These are phyloP conservation scores for Nigrospora oryzae DNA, from an alignment of 2,329 filamentous ascomycete genomes.

Conservation along the genomic window DNA sequence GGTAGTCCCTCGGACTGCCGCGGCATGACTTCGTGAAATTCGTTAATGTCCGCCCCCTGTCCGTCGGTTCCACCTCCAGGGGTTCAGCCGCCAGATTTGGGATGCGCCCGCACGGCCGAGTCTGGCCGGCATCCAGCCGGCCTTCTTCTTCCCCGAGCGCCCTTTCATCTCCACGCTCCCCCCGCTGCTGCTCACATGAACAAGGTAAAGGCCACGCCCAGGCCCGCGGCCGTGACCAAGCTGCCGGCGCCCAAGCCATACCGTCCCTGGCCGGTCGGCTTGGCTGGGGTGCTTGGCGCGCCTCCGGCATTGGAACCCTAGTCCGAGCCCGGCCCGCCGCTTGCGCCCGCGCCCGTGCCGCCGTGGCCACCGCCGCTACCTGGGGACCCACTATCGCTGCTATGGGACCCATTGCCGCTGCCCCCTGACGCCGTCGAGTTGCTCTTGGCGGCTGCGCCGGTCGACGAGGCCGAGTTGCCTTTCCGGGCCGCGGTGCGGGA, in stretches of 20 bases:
- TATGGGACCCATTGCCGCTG: background rate
- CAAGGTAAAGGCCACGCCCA: slow-evolving; percentile 3
- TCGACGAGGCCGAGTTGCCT: background rate
- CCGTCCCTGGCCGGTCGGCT: background rate
- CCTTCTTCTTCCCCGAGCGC: too few relatives aligned
- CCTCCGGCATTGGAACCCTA: too few relatives aligned
- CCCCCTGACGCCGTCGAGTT: background rate
- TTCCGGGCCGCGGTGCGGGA: background rate
- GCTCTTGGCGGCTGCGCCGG: background rate
- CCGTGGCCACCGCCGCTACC: background rate
- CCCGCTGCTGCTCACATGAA: background rate
- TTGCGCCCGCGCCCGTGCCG: too few relatives aligned
- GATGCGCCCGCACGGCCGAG: too few relatives aligned
- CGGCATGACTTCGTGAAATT: too few relatives aligned
- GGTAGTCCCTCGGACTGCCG: too few relatives aligned
- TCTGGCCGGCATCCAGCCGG: too few relatives aligned
- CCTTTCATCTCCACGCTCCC: too few relatives aligned
- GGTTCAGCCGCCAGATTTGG: too few relatives aligned
- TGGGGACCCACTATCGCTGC: background rate
- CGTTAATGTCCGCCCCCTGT: too few relatives aligned
- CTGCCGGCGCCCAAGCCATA: background rate
- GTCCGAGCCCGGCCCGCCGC: too few relatives aligned
- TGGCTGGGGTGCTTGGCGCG: background rate
- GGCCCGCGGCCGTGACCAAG: slow-evolving; percentile 3
- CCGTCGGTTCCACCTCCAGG: too few relatives aligned